Evolutionary conservation across 2,329 filamentous ascomycete genomes (phyloP), one percentile per base, ranked within the genome.

Genomic region (Ambrosiella beaveri): DNA sequence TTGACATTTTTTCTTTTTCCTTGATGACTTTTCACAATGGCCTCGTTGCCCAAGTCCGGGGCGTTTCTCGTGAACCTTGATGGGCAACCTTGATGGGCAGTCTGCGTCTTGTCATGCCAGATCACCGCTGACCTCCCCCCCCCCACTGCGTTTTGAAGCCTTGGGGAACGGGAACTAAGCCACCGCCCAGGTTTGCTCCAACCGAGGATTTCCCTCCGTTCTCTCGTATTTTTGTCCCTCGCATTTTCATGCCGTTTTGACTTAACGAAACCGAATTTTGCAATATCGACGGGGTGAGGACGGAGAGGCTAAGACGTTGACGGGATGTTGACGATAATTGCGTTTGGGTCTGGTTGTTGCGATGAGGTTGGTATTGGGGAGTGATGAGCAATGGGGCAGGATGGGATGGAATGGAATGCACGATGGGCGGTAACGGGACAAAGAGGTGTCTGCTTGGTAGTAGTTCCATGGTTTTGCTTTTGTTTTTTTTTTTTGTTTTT

Each of bases 41-140:
- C 13, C 38, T 9, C 51, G 35, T 36, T 36, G 13, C 12, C 17
- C 51, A 37, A 15, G 7, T n/a, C 27, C 15, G 12, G 17, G 9
- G 49, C 49, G 13, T 39, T 47, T 53, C 13, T 15, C n/a, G 38
- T 39, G 56, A 58, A 61, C 59, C 59, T 57, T 61, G 59, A 61
- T 61, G 59, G 59, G n/a, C 56, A 60, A 60, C 59, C 59, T 60
- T 60, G 59, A 60, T 60, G 59, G 59, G 13, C 59, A 45, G 8
- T 13, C 44, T 47, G 44, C 44, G 44, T 47, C 44, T 47, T 12
- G n/a, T 47, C 13, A n/a, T 15, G n/a, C n/a, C 44, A 47, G 44
- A 47, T 47, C n/a, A 17, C 11, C n/a, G 13, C n/a, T 13, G n/a
- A 47, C 1, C 27, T 27, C 27, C 27, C 19, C 3, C 27, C 27